phyloP scores from a whole-genome alignment of 495 filamentous ascomycete genomes.

The Lasiosphaeria miniovina region DNA sequence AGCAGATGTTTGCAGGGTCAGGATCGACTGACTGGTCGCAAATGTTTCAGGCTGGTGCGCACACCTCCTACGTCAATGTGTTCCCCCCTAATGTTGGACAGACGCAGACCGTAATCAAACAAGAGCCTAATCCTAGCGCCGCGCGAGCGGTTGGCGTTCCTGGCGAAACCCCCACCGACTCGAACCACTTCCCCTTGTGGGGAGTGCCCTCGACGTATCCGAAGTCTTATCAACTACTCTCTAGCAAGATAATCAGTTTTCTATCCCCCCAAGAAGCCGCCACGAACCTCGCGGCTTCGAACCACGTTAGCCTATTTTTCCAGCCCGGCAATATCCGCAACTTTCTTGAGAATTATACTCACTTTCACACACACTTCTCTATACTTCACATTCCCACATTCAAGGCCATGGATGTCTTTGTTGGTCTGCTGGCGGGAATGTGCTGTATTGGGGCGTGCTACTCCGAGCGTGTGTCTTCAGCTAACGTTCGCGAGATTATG shows the following conservation, averaged over 20 bases:
- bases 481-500: constrained; percentile 58
- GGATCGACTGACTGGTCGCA: constrained; percentile 61
- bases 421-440: constrained; percentile 59
- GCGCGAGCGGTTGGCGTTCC: constrained; percentile 39
- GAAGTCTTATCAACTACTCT: constrained; percentile 50
- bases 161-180: constrained; percentile 40
- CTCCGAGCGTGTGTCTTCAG: constrained; percentile 50
- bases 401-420: constrained; percentile 55
- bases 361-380: constrained; percentile 67
- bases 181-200: constrained; percentile 41
- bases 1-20: constrained; percentile 44
- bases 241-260: constrained; percentile 50
- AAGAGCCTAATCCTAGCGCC: constrained; percentile 41
- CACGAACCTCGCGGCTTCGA: constrained; percentile 32
- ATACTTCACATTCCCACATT: constrained; percentile 68
- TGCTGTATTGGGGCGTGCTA: constrained; percentile 67
- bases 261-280: constrained; percentile 50
- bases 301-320: constrained; percentile 48
- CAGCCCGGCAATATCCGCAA: constrained; percentile 58
- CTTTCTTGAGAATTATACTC: constrained; percentile 58
- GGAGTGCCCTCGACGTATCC: constrained; percentile 37
- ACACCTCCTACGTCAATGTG: constrained; percentile 58
- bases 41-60: constrained; percentile 68
- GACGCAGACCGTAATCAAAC: constrained; percentile 53
- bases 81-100: constrained; percentile 56